A percentile compares a stretch with the other conserved stretches of the same genome.
Conservation (phyloP, 106 monocot genomes). For the Gastrodia elata region DNA sequence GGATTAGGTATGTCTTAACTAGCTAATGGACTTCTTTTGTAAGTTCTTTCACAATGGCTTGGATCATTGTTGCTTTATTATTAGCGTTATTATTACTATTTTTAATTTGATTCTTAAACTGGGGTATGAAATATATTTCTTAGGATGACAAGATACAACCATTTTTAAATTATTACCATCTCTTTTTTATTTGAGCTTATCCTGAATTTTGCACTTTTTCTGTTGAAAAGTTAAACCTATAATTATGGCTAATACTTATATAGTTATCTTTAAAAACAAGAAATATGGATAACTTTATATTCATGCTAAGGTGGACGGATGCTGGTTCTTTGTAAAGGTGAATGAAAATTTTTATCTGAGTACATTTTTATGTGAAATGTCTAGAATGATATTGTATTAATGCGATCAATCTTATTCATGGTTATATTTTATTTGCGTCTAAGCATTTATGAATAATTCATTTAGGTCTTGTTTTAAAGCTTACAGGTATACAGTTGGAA, state of each 20-base stretch:
- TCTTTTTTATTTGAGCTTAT: not conserved
- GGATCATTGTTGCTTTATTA: not conserved
- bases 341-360: not conserved
- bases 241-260: not conserved
- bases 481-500: constrained; percentile 84
- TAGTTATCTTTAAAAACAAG: not conserved
- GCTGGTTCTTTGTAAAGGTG: not conserved
- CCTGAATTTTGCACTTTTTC: not conserved
- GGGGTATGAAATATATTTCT: not conserved
- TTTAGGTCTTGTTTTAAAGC: constrained; percentile 20
- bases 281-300: not conserved
- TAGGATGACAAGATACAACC: not conserved
- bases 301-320: not conserved
- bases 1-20: constrained; percentile 63
- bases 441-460: constrained; percentile 4
- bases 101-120: not conserved
- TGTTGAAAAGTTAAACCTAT: not conserved
- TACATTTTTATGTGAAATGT: not conserved
- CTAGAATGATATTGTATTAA: not conserved
- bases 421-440: not conserved
- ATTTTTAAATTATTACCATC: not conserved
- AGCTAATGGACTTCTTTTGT: not conserved
- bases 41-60: not conserved
- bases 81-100: not conserved
- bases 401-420: not conserved